These are phyloP conservation scores for Syzygium aqueum DNA, from an alignment of 345 rosid genomes.

Conservation along the genomic window DNA sequence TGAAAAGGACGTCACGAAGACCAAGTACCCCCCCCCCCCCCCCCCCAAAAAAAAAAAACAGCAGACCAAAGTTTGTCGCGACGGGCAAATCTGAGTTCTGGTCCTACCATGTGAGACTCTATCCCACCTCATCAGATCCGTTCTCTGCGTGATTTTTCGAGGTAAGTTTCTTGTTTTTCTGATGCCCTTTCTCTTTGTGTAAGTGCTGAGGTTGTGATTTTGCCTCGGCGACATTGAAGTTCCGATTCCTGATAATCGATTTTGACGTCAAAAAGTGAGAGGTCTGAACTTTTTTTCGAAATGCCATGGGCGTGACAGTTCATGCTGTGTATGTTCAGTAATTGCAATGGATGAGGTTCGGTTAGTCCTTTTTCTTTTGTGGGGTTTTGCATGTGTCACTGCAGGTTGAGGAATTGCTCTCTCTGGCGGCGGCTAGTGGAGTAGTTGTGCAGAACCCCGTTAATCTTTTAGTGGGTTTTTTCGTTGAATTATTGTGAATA, in stretches of 20 bases:
- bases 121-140: not conserved
- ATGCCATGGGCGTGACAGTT: not conserved
- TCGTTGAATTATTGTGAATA: not conserved
- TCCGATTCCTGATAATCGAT: not conserved
- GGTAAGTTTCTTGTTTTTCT: too few species aligned
- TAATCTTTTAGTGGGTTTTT: not conserved
- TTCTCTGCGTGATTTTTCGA: too few species aligned
- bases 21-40: too few species aligned
- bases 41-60: too few species aligned
- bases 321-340: not conserved
- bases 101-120: not conserved
- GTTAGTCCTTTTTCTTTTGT: too few species aligned
- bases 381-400: not conserved
- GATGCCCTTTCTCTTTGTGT: too few species aligned
- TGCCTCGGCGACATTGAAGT: not conserved
- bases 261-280: not conserved
- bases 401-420: not conserved
- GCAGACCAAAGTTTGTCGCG: not conserved
- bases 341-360: too few species aligned
- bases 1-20: accelerated
- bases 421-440: not conserved
- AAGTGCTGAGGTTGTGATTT: too few species aligned
- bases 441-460: not conserved
- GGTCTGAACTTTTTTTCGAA: not conserved
- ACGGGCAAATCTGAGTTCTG: not conserved